phyloP scores from a whole-genome alignment of 2,329 filamentous ascomycete species.

The Botrytis paeoniae region DNA sequence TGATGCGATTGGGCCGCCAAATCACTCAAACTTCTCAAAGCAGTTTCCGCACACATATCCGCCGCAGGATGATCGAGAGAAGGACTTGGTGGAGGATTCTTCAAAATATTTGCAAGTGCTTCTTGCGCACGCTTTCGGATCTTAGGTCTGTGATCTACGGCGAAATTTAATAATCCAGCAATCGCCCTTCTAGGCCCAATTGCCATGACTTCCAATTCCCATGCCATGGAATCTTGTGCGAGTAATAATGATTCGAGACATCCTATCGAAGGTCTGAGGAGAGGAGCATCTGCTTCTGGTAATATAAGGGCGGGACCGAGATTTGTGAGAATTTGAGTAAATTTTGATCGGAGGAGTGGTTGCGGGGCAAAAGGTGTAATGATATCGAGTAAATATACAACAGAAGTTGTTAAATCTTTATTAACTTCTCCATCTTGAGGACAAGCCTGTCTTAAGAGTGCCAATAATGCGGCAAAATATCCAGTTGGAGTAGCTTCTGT shows the following conservation, averaged over 20 bases:
- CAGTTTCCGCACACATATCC: slow-evolving; percentile 93
- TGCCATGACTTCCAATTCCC: slow-evolving; percentile 80
- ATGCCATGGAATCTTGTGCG: slow-evolving; percentile 82
- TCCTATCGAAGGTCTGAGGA: slow-evolving; percentile 84
- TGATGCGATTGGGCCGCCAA: slow-evolving; percentile 61
- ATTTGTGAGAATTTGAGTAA: slow-evolving; percentile 84
- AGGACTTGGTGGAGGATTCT: slow-evolving; percentile 83
- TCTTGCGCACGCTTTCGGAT: slow-evolving; percentile 92
- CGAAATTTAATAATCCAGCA: slow-evolving; percentile 78
- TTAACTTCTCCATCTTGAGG: slow-evolving; percentile 64
- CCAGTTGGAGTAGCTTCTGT: slow-evolving; percentile 79
- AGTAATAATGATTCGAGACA: slow-evolving; percentile 88
- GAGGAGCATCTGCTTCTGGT: slow-evolving; percentile 78
- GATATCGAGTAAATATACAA: slow-evolving; percentile 93
- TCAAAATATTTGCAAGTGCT: slow-evolving; percentile 77
- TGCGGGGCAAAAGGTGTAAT: slow-evolving; percentile 82
- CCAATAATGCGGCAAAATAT: slow-evolving; percentile 93
- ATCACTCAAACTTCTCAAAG: slow-evolving; percentile 74
- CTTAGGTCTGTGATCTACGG: slow-evolving; percentile 86
- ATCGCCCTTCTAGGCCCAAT: slow-evolving; percentile 84
- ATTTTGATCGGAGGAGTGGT: slow-evolving; percentile 87
- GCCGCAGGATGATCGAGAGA: slow-evolving; percentile 91
- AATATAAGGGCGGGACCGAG: slow-evolving; percentile 81
- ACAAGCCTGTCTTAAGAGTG: slow-evolving; percentile 76
- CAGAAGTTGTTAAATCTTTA: slow-evolving; percentile 77